Evolutionary conservation across 2,329 filamentous ascomycete species (phyloP), one percentile per base, ranked within the genome.

Genomic region (Fusarium palustre): DNA sequence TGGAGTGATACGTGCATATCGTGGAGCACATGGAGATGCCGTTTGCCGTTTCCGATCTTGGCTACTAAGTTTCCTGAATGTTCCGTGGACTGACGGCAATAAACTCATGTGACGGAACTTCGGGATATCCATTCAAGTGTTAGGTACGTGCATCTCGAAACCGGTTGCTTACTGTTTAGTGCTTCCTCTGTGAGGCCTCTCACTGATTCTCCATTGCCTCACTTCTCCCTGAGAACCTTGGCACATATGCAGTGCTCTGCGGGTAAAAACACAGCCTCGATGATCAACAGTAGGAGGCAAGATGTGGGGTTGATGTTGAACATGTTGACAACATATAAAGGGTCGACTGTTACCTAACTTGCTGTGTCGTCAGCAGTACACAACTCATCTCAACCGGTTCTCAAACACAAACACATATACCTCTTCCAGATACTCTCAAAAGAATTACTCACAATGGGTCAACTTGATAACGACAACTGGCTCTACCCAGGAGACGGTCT

Each of bases 401-500:
- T 16, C 38, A 18, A 46, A 5, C 38, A 20, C 25, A 55, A 33
- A 24, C 20, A 41, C n/a, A 16, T 9, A 24, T 42, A 12, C 22
- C 55, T 30, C 24, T 16, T 53, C 22, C 25, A 73, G 50, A 71
- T 16, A 66, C 64, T 71, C 72, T 36, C 3, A 7, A 9, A 16
- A 5, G 15, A 15, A 49, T 5, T 20, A 13, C 7, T 49, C n/a
- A 58, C 2, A 34, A 64, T 64, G 60, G 50, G 59, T 22, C 62
- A 52, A 18, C 76, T 79, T 30, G 75, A 76, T 3, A 78, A 78
- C 58, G 76, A 74, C 54, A 72, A 76, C 62, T 77, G 75, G 75
- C 66, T 78, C n/a, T 64, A 69, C 41, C 59, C 45, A 4, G 76
- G 77, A 22, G 65, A 68, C 42, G 78, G 76, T 55, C 71, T 78